A percentile compares a stretch with the other conserved stretches of the same genome.
Evolutionary conservation across 2,329 filamentous ascomycete species (phyloP).

Genomic region (Fusarium sp.): DNA sequence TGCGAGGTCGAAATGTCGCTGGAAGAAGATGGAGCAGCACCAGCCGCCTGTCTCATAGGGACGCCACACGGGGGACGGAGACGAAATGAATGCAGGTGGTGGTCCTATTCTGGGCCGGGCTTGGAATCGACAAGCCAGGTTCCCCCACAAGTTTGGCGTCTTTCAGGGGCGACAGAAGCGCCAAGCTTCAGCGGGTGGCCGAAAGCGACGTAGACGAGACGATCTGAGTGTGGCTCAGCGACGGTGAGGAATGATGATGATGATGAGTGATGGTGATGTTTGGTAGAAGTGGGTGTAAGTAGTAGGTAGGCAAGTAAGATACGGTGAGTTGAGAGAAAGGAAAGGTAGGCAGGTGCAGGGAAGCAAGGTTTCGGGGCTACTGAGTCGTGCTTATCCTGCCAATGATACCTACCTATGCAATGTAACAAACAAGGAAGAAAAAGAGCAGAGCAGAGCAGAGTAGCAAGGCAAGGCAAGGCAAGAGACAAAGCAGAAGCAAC

Average conservation of each 20-base stretch:
- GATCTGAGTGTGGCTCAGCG: conserved; percentile 20
- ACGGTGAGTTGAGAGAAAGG: conserved; percentile 11
- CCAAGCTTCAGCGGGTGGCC: conserved; percentile 39
- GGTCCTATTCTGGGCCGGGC: conserved; percentile 17
- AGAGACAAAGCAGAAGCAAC: conserved; percentile 15
- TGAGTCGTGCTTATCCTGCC: conserved; percentile 1
- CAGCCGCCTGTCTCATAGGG: conserved; percentile 44
- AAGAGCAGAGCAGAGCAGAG: background rate
- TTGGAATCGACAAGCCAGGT: conserved; percentile 40
- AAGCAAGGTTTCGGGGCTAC: conserved; percentile 14
- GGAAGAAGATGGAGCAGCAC: conserved; percentile 40
- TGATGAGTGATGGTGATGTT: background rate
- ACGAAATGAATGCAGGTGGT: conserved; percentile 40
- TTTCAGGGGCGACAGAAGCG: conserved; percentile 40
- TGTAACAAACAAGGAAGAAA: conserved; percentile 14
- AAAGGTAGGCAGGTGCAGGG: conserved; percentile 10
- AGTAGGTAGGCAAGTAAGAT: too few species aligned
- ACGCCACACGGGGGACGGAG: conserved; percentile 38
- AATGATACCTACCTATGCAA: background rate
- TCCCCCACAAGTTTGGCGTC: conserved; percentile 44
- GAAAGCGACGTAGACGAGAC: conserved; percentile 30
- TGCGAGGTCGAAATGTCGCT: conserved; percentile 36
- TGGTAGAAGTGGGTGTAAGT: background rate
- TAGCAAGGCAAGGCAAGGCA: background rate
- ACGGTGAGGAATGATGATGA: conserved; percentile 14